Evolutionary conservation across 495 filamentous ascomycete species (phyloP).

Genomic region (Rusavskia elegans): DNA sequence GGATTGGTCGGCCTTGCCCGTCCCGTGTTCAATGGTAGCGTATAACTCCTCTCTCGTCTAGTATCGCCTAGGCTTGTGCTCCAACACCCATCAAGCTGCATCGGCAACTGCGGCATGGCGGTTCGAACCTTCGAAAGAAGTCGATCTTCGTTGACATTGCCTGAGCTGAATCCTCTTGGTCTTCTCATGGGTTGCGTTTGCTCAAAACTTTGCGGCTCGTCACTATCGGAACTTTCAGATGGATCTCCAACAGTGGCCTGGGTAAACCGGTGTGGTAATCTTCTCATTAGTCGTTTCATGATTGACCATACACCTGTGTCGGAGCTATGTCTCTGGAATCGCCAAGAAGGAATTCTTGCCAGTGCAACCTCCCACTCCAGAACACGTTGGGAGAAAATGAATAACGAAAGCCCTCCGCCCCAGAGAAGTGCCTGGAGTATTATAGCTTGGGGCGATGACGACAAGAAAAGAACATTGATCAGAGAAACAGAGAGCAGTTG

Average conservation of each 20-base stretch:
- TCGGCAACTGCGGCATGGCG: conserved; percentile 42
- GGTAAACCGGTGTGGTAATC: conserved; percentile 23
- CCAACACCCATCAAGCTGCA: conserved; percentile 39
- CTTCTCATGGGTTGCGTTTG: not conserved
- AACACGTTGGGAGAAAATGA: conserved; percentile 55
- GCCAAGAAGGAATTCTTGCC: conserved; percentile 81
- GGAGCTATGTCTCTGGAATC: conserved; percentile 36
- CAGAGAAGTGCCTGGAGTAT: conserved; percentile 75
- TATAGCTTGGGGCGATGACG: conserved; percentile 64
- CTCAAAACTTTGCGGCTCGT: conserved; percentile 10
- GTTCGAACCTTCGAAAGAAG: not conserved
- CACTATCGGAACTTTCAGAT: conserved; percentile 31
- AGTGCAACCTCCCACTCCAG: conserved; percentile 77
- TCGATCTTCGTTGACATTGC: not conserved
- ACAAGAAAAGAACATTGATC: conserved; percentile 67
- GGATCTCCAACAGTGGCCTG: conserved; percentile 16
- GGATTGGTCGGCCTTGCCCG: too few relatives aligned
- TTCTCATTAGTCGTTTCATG: conserved; percentile 32
- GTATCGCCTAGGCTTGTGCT: not conserved
- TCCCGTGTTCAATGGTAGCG: conserved; percentile 29
- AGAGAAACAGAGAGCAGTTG: conserved; percentile 71
- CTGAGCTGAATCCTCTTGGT: not conserved
- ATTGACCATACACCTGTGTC: conserved; percentile 18
- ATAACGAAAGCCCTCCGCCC: conserved; percentile 67
- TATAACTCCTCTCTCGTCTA: not conserved